Conservation (phyloP, 73 alveolate species). For the Paramecium biaurelia region DNA sequence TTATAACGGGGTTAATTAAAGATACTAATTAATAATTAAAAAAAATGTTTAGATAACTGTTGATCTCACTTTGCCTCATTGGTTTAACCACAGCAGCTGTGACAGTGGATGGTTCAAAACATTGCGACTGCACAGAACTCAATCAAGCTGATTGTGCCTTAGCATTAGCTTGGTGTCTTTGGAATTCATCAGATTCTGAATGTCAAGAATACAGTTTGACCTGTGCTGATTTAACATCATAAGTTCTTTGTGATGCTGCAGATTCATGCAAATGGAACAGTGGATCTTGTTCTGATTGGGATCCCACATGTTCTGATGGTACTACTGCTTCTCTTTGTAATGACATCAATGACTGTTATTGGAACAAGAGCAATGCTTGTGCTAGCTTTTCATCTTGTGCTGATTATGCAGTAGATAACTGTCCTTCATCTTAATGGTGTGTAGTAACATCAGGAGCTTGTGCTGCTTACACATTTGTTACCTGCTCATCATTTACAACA, state of each 20-base stretch:
- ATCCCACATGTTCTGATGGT: not conserved
- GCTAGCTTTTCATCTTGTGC: not conserved
- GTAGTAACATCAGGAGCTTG: not conserved
- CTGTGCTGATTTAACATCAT: not conserved
- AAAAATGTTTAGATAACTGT: not conserved
- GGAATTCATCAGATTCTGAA: not conserved
- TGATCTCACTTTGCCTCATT: not conserved
- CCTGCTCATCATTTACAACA: not conserved
- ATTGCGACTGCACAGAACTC: not conserved
- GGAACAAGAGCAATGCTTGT: not conserved
- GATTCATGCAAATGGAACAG: not conserved
- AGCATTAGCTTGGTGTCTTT: not conserved
- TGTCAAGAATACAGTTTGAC: not conserved
- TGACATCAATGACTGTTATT: not conserved
- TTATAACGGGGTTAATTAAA: not conserved
- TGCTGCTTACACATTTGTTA: not conserved
- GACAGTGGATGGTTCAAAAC: not conserved
- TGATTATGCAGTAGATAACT: not conserved
- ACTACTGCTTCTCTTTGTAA: not conserved
- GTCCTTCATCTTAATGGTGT: not conserved
- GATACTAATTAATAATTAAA: not conserved
- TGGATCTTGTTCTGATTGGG: not conserved
- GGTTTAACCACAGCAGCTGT: not conserved
- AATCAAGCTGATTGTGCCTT: not conserved
- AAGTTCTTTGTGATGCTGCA: not conserved